Evolutionary conservation across 2,329 filamentous ascomycete genomes (phyloP), one percentile per base, ranked within the genome.

Genomic region (Lecanicillium sp.): DNA sequence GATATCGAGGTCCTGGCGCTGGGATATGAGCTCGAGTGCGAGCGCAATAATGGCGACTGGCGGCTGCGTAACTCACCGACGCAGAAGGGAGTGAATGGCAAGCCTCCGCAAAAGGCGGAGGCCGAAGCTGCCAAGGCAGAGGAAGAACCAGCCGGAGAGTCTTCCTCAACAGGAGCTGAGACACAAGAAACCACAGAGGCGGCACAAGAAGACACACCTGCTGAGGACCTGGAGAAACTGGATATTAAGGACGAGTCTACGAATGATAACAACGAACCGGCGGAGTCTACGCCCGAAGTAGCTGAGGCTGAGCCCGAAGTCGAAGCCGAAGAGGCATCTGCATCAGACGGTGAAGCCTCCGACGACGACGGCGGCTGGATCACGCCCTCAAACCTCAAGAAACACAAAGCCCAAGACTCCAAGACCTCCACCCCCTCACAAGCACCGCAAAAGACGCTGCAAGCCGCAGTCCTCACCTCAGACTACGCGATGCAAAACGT

Each of bases 401-500:
- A 87, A 56, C 82, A 87, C 56, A 84, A 92, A 65, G 77, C 76
- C 43, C 75, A 79, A 56, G 81, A 90, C 50, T 63, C 69, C 15
- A 51, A 53, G 35, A 49, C 63, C 5, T 60, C 68, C 2, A 59
- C 67, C 15, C 62, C 71, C 29, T 62, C 71, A 35, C 59, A 69
- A 43, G 58, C 71, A 2, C 69, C 77, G 39, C 70, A 76, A 27
- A 75, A 76, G 45, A 78, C 77, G 11, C 82, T 96, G 50, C 82
- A 94, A 61, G 87, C 86, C 13, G 90, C 88, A n/a, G 81, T 90
- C 32, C 82, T 97, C 55, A 97, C 92, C 2, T 88, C 84, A 40
- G 92, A 98, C 68, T 97, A 86, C 63, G 90, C 92, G 40, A 94
- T 98, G 87, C 90, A 97, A 66, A 97, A 97, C 58, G 88, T 97